Percentiles rank a stretch among this genome's conserved stretches.
phyloP scores from a whole-genome alignment of 2,329 filamentous ascomycete species.

The Neocucurbitaria cava region DNA sequence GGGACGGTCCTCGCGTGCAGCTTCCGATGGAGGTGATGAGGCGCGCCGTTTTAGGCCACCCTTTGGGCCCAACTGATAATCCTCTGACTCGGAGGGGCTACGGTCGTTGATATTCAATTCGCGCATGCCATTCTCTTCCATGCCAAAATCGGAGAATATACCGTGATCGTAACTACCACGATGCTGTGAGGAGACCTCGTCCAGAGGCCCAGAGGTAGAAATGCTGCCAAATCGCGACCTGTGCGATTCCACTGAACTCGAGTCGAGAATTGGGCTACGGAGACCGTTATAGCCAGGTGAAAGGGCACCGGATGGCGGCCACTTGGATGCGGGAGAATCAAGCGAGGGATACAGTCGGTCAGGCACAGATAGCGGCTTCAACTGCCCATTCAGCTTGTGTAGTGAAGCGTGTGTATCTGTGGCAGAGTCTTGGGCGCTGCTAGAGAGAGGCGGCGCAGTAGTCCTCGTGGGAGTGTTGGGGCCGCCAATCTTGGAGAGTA shows the following conservation, averaged over 20 bases:
- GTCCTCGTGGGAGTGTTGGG: slow-evolving; percentile 62
- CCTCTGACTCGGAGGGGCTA: slow-evolving; percentile 54
- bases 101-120: slow-evolving; percentile 63
- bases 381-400: slow-evolving; percentile 51
- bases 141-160: slow-evolving; percentile 59
- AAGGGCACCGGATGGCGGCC: slow-evolving; percentile 50
- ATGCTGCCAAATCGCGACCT: slow-evolving; percentile 57
- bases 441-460: slow-evolving; percentile 39
- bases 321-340: slow-evolving; percentile 51
- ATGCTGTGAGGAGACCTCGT: slow-evolving; percentile 62
- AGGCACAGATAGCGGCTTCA: slow-evolving; percentile 55
- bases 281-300: slow-evolving; percentile 53
- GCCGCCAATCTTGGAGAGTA: slow-evolving; percentile 68
- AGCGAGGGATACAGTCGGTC: slow-evolving; percentile 49
- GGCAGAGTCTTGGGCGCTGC: slow-evolving; percentile 43
- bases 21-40: slow-evolving; percentile 68
- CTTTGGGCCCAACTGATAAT: slow-evolving; percentile 53
- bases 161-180: slow-evolving; percentile 69
- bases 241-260: slow-evolving; percentile 35
- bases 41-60: slow-evolving; percentile 69
- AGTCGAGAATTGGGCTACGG: slow-evolving; percentile 52
- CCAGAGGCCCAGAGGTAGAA: slow-evolving; percentile 54
- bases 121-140: slow-evolving; percentile 62
- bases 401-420: slow-evolving; percentile 46
- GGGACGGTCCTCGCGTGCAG: slow-evolving; percentile 55